Percentiles rank a stretch among this genome's conserved stretches.
Conservation (phyloP, 805 yeast species). For the Priceomyces fermenticarens region DNA sequence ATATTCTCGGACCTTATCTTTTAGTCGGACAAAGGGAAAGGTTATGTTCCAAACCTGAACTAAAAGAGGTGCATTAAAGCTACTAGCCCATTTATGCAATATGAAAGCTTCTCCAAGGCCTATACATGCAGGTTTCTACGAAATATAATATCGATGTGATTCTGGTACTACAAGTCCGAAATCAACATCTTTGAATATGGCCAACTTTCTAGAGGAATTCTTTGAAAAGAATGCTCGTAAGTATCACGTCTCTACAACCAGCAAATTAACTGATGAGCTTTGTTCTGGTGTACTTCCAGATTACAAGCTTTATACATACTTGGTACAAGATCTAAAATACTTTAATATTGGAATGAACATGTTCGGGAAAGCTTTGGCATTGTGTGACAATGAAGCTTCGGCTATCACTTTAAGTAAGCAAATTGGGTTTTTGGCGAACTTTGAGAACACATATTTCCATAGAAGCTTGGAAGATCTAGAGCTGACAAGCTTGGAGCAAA, state of each 20-base stretch:
- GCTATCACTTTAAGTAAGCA: conserved; percentile 45
- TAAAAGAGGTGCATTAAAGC: too few species aligned
- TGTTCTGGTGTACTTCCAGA: conserved; percentile 46
- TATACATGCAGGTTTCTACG: too few species aligned
- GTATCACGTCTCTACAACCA: conserved; percentile 31
- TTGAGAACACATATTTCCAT: conserved; percentile 48
- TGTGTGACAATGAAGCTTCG: conserved; percentile 37
- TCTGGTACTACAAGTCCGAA: not conserved
- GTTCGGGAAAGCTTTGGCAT: conserved; percentile 42
- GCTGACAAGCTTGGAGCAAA: conserved; percentile 12
- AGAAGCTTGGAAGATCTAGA: conserved; percentile 21
- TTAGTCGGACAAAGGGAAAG: too few species aligned
- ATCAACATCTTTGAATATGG: conserved; percentile 1
- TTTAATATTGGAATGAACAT: conserved; percentile 42
- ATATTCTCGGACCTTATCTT: too few species aligned
- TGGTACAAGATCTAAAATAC: conserved; percentile 48
- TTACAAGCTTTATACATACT: conserved; percentile 39
- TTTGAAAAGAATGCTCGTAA: conserved; percentile 10
- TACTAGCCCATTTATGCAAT: too few species aligned
- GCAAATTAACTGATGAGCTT: conserved; percentile 42
- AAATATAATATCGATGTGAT: not conserved
- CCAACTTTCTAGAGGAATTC: conserved; percentile 9
- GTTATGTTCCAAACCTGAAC: too few species aligned
- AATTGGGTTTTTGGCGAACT: conserved; percentile 47
- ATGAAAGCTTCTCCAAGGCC: too few species aligned